Percentiles rank a stretch among this genome's conserved stretches.
Conservation (phyloP, 352 stramenopile species). For the Globisporangium apiculatum region DNA sequence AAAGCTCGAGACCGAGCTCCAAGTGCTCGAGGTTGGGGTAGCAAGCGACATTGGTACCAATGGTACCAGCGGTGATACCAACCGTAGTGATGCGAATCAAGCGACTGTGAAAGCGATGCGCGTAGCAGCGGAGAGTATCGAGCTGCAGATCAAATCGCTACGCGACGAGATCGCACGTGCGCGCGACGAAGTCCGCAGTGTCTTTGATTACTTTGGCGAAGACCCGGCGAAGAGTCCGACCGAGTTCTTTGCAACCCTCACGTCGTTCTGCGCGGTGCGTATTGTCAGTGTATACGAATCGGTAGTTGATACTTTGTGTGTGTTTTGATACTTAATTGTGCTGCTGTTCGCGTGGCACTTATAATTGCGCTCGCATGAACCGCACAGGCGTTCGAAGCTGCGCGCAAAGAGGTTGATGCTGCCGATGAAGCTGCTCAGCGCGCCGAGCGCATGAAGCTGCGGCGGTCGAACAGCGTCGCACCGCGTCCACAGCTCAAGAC, state of each 20-base stretch:
- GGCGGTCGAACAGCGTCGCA: conserved; percentile 21
- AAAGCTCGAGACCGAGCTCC: conserved; percentile 39
- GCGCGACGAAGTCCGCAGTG: conserved; percentile 52
- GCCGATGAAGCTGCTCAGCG: conserved; percentile 47
- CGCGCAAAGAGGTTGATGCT: conserved; percentile 61
- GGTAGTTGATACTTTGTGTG: not conserved
- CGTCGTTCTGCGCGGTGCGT: conserved; percentile 64
- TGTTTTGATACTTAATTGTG: not conserved
- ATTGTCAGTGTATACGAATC: not conserved
- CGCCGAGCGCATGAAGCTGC: conserved; percentile 57
- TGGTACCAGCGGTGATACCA: too few species aligned
- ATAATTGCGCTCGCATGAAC: too few species aligned
- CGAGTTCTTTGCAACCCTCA: conserved; percentile 77
- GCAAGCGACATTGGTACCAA: too few species aligned
- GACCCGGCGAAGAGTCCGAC: conserved; percentile 63
- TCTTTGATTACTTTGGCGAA: conserved; percentile 86
- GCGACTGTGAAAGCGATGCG: conserved; percentile 28
- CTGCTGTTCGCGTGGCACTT: not conserved
- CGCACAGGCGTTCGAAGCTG: conserved; percentile 48
- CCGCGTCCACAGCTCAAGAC: not conserved
- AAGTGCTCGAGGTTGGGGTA: conserved; percentile 34
- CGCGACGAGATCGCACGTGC: conserved; percentile 26
- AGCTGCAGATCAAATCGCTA: conserved; percentile 34
- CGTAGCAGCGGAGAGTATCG: conserved; percentile 27
- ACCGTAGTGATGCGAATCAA: not conserved